These are phyloP conservation scores for Paraconiothyrium sp. DNA, from an alignment of 2,329 filamentous ascomycete species.

Conservation along the genomic window DNA sequence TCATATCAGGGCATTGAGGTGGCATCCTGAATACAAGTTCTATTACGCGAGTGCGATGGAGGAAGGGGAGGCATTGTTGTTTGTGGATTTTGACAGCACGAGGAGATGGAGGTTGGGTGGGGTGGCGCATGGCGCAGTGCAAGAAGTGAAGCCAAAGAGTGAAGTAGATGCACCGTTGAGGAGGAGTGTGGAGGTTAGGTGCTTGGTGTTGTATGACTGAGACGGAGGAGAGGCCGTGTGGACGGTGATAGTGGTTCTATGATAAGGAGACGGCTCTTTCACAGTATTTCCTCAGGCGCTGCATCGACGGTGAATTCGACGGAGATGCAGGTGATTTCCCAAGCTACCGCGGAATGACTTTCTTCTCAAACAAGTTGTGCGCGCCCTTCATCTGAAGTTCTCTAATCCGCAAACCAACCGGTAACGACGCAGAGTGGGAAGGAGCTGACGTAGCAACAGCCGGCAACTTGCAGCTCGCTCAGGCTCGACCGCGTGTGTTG, in stretches of 20 bases:
- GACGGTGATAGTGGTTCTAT: not conserved
- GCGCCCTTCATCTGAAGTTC: too few species aligned
- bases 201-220: conserved; percentile 14
- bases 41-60: conserved; percentile 11
- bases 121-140: conserved; percentile 13
- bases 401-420: too few species aligned
- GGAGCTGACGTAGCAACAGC: too few species aligned
- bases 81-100: conserved; percentile 11
- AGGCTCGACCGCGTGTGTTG: too few species aligned
- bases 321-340: too few species aligned
- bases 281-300: not conserved
- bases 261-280: not conserved
- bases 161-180: not conserved
- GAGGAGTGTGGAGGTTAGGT: conserved; percentile 8
- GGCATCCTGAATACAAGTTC: conserved; percentile 9
- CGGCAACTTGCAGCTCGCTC: too few species aligned
- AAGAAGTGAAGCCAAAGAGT: not conserved
- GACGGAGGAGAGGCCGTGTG: not conserved
- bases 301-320: too few species aligned
- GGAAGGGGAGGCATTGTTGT: conserved; percentile 8
- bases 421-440: too few species aligned
- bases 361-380: too few species aligned
- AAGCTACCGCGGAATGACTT: too few species aligned
- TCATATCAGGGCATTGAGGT: conserved; percentile 7
- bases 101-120: conserved; percentile 9